Percentiles rank a stretch among this genome's conserved stretches.
Conservation (phyloP, 805 yeast genomes). For the Saccharomycopsis olivae region DNA sequence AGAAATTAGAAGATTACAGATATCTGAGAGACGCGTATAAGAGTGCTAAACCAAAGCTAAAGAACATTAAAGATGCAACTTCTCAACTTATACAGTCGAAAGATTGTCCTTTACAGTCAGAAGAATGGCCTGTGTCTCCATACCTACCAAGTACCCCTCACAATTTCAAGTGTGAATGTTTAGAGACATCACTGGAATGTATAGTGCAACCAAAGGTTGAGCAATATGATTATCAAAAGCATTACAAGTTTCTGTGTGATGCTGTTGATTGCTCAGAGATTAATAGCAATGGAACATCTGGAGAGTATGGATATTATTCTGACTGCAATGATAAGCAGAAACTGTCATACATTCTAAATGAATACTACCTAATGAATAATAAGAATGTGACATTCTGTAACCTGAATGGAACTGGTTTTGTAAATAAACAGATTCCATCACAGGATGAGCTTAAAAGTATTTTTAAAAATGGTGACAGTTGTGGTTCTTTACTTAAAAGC, state of each 20-base stretch:
- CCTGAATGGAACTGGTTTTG: slow-evolving; percentile 13
- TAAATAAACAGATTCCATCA: slow-evolving; percentile 6
- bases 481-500: slow-evolving; percentile 7
- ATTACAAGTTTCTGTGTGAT: slow-evolving; percentile 51
- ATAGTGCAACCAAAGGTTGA: slow-evolving; percentile 43
- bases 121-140: slow-evolving; percentile 58
- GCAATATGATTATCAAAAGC: slow-evolving; percentile 43
- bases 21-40: slow-evolving; percentile 46
- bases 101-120: slow-evolving; percentile 39
- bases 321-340: slow-evolving; percentile 64
- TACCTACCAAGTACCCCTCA: slow-evolving; percentile 73
- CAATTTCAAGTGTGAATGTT: slow-evolving; percentile 53
- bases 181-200: slow-evolving; percentile 44
- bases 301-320: slow-evolving; percentile 63
- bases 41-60: slow-evolving; percentile 38
- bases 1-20: slow-evolving; percentile 51
- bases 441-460: slow-evolving; percentile 7
- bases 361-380: slow-evolving; percentile 28
- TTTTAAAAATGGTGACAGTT: slow-evolving; percentile 10
- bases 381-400: slow-evolving; percentile 7
- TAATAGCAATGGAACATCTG: slow-evolving; percentile 47
- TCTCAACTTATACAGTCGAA: background rate
- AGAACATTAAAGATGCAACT: slow-evolving; percentile 19
- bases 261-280: slow-evolving; percentile 52
- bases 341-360: slow-evolving; percentile 55